Percentiles rank a stretch among this genome's conserved stretches.
These are phyloP conservation scores for Eucalyptus shirleyi DNA, from an alignment of 345 rosid species.

Conservation along the genomic window DNA sequence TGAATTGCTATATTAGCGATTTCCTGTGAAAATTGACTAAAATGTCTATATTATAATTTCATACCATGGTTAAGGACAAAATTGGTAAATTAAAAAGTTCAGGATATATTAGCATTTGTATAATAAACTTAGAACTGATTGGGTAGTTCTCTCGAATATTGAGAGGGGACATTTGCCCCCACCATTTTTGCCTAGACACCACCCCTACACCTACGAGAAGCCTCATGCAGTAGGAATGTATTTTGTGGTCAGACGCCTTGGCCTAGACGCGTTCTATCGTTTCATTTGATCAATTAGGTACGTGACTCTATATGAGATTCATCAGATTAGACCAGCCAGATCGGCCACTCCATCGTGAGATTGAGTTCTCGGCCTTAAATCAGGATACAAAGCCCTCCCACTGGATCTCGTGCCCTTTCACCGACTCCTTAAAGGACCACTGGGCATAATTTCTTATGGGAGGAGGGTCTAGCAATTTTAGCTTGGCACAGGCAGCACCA, in stretches of 20 bases:
- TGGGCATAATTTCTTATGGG: background rate
- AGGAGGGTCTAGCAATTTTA: background rate
- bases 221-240: background rate
- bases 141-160: background rate
- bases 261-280: background rate
- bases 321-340: background rate
- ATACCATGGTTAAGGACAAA: background rate
- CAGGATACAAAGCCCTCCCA: background rate
- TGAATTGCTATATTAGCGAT: fast-evolving
- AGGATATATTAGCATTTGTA: background rate
- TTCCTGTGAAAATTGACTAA: fast-evolving
- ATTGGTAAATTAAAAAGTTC: background rate
- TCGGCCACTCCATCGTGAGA: background rate
- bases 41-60: background rate
- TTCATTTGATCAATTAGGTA: background rate
- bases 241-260: background rate
- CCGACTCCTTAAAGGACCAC: background rate
- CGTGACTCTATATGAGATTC: background rate
- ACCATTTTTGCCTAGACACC: background rate
- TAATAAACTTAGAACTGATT: background rate
- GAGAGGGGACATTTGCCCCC: background rate
- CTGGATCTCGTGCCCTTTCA: background rate
- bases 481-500: background rate
- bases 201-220: background rate
- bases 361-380: background rate